phyloP scores from a whole-genome alignment of 2,329 filamentous ascomycete species.

The Pseudocercospora crystallina region DNA sequence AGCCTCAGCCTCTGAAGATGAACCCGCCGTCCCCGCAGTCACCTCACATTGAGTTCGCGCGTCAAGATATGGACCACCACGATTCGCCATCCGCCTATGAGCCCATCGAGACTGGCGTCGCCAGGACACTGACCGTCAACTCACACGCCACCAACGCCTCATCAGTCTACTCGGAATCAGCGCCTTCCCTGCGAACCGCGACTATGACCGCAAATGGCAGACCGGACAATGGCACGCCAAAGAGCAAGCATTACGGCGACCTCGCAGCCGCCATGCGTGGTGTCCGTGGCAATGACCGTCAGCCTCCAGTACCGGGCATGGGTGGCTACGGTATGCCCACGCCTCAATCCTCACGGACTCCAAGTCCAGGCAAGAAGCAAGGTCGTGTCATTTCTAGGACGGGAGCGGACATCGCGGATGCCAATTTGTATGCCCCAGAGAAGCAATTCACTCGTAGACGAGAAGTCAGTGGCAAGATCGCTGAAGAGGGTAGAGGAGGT shows the following conservation, averaged over 20 bases:
- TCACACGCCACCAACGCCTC: constrained; percentile 30
- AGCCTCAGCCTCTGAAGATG: constrained; percentile 45
- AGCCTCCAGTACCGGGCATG: constrained; percentile 1
- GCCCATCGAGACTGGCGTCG: constrained; percentile 24
- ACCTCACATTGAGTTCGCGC: constrained; percentile 12
- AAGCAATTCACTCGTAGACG: constrained; percentile 44
- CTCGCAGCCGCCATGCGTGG: constrained; percentile 44
- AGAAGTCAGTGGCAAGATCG: constrained; percentile 71
- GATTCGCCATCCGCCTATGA: constrained; percentile 15
- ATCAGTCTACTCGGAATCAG: constrained; percentile 37
- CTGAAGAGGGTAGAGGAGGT: constrained; percentile 64
- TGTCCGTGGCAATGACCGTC: constrained; percentile 30
- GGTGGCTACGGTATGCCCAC: constrained; percentile 15
- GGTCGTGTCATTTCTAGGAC: constrained; percentile 46
- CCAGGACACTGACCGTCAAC: constrained; percentile 34
- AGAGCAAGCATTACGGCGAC: constrained; percentile 49
- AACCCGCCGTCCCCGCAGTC: constrained; percentile 47
- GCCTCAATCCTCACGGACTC: constrained; percentile 18
- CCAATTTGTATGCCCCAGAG: constrained; percentile 30
- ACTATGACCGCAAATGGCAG: constrained; percentile 4
- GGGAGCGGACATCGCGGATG: constrained; percentile 47
- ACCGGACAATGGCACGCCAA: constrained; percentile 35
- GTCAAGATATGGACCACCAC: constrained; percentile 13
- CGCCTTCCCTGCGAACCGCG: constrained; percentile 26
- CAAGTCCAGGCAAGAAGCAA: constrained; percentile 22